Conservation (phyloP, 2,329 filamentous ascomycete species). For the Cladosporium sp. region DNA sequence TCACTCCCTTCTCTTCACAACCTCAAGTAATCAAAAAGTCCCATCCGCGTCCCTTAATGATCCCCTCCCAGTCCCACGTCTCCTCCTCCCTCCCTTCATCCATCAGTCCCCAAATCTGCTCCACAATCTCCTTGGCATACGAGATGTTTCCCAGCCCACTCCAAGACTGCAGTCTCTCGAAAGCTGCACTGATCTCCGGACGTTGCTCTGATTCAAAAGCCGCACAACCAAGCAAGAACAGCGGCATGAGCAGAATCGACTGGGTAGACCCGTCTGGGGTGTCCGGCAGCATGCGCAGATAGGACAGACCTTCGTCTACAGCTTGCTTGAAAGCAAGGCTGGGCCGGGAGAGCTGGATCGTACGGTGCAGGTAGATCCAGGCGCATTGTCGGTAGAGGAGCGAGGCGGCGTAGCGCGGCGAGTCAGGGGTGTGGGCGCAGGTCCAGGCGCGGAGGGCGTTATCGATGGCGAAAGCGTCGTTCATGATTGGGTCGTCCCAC, state of each 20-base stretch:
- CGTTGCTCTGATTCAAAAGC: conserved; percentile 55
- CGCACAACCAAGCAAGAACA: conserved; percentile 59
- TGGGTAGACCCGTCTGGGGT: conserved; percentile 43
- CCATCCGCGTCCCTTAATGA: conserved; percentile 55
- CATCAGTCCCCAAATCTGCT: conserved; percentile 58
- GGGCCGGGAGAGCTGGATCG: conserved; percentile 52
- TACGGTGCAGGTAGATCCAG: conserved; percentile 61
- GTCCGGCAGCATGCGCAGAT: conserved; percentile 50
- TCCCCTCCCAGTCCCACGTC: conserved; percentile 61
- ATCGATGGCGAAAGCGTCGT: conserved; percentile 71
- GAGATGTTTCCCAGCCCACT: conserved; percentile 57
- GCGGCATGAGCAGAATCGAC: conserved; percentile 57
- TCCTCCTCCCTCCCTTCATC: conserved; percentile 50
- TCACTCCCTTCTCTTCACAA: background rate
- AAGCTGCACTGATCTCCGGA: conserved; percentile 51
- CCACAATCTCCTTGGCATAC: conserved; percentile 52
- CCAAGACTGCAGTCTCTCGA: conserved; percentile 52
- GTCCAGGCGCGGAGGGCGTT: conserved; percentile 70
- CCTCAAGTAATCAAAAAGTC: conserved; percentile 57
- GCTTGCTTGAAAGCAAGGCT: conserved; percentile 53
- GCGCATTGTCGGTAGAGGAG: conserved; percentile 60
- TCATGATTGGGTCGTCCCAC: conserved; percentile 69
- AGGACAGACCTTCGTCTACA: conserved; percentile 56
- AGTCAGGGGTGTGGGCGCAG: conserved; percentile 52
- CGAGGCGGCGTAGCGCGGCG: conserved; percentile 53